Percentiles rank a stretch among this genome's conserved stretches.
These are phyloP conservation scores for Starmerella sp. DNA, from an alignment of 805 yeast genomes.

Conservation along the genomic window DNA sequence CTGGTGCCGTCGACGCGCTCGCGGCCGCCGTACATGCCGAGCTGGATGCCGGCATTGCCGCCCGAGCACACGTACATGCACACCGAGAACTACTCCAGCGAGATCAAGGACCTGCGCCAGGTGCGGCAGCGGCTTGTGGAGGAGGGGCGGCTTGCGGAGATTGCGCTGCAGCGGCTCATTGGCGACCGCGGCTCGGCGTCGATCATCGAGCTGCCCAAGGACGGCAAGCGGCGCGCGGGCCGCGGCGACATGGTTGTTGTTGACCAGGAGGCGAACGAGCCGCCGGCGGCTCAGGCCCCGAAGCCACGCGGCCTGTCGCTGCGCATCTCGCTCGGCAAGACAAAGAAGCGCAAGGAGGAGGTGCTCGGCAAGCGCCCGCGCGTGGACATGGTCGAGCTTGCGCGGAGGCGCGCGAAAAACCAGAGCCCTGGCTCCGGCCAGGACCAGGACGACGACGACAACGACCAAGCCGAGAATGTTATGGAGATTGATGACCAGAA, in stretches of 20 bases:
- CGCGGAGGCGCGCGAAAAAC: slow-evolving; percentile 2
- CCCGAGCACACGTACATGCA: slow-evolving; percentile 85
- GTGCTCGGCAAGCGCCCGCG: slow-evolving; percentile 22
- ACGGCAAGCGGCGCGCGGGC: neutral
- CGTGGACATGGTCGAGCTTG: slow-evolving; percentile 19
- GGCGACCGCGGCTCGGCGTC: slow-evolving; percentile 23
- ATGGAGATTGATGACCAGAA: neutral
- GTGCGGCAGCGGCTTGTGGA: slow-evolving; percentile 62
- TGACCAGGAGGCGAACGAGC: neutral
- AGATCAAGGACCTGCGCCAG: slow-evolving; percentile 56
- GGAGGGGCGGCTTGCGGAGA: slow-evolving; percentile 73
- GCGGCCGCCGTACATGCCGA: slow-evolving; percentile 43
- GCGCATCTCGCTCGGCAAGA: slow-evolving; percentile 17
- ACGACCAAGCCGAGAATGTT: neutral
- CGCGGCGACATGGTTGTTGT: slow-evolving; percentile 5
- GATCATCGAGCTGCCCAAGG: slow-evolving; percentile 15
- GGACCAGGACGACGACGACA: no score
- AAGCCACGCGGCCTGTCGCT: slow-evolving; percentile 12
- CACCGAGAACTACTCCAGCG: slow-evolving; percentile 55
- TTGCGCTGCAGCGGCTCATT: slow-evolving; percentile 54
- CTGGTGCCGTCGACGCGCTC: slow-evolving; percentile 44
- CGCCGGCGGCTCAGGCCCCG: neutral
- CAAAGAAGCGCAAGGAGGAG: slow-evolving; percentile 4
- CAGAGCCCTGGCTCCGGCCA: neutral
- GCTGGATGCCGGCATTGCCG: slow-evolving; percentile 78